These are phyloP conservation scores for Leccinum barrowsii DNA, from an alignment of 768 basidiomycete genomes.

Conservation along the genomic window DNA sequence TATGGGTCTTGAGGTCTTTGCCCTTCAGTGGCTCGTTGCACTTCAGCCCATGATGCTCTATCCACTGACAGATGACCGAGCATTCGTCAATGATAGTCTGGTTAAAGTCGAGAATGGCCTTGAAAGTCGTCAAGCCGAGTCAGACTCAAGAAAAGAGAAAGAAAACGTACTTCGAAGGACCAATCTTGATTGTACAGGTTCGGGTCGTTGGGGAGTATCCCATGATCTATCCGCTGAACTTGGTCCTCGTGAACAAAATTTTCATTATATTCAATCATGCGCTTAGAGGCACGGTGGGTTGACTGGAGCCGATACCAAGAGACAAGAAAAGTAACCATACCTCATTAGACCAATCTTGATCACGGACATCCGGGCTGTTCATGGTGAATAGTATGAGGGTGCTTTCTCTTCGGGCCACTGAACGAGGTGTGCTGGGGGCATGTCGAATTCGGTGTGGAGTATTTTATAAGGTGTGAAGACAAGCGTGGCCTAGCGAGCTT, in stretches of 20 bases:
- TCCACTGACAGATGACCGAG: constrained; percentile 4
- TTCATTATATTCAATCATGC: neutral
- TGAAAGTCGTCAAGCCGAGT: neutral
- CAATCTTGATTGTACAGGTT: neutral
- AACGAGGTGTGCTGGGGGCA: neutral
- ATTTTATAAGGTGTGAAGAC: constrained; percentile 6
- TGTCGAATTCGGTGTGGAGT: no score
- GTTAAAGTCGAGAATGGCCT: constrained; percentile 7
- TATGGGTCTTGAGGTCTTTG: constrained; percentile 3
- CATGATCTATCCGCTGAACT: constrained; percentile 2
- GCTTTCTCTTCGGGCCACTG: neutral
- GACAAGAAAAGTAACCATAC: neutral
- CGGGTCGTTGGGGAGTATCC: constrained; percentile 1
- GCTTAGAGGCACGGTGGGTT: neutral
- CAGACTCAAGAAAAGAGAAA: neutral
- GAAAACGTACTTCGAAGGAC: neutral
- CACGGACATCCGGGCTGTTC: neutral
- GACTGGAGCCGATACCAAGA: neutral
- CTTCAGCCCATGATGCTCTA: neutral
- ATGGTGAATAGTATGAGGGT: neutral
- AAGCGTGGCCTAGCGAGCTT: constrained; percentile 1
- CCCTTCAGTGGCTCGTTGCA: neutral
- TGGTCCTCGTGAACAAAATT: neutral
- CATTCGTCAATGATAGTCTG: neutral
- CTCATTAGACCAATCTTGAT: neutral